These are phyloP conservation scores for Saccharomyces hybrid DNA, from an alignment of 1,139 yeast genomes.

Conservation along the genomic window DNA sequence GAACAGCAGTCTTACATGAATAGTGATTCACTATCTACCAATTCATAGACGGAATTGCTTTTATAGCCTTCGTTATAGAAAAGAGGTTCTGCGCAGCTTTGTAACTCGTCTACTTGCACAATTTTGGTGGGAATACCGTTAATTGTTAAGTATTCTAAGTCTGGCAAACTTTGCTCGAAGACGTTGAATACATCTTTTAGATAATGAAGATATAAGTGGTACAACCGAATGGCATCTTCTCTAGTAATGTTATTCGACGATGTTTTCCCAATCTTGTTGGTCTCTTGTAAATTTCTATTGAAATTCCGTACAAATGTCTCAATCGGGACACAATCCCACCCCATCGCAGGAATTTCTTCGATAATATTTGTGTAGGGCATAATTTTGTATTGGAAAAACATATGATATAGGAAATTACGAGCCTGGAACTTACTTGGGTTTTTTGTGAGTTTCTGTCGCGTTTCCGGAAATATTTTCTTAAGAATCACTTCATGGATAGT, in stretches of 20 bases:
- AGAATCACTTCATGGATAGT: slow-evolving; percentile 18
- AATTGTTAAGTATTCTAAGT: slow-evolving; percentile 19
- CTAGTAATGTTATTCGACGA: slow-evolving; percentile 7
- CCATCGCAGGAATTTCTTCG: slow-evolving; percentile 24
- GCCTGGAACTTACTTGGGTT: slow-evolving; percentile 18
- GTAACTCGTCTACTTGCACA: slow-evolving; percentile 21
- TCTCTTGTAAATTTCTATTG: slow-evolving; percentile 8
- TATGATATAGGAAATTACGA: slow-evolving; percentile 21
- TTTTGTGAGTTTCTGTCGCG: slow-evolving; percentile 15
- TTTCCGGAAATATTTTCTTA: slow-evolving; percentile 21
- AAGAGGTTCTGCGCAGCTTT: slow-evolving; percentile 25
- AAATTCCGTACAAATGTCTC: slow-evolving; percentile 17
- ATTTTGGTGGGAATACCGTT: slow-evolving; percentile 29
- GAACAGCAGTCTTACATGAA: slow-evolving; percentile 8
- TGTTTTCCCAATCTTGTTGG: slow-evolving; percentile 3
- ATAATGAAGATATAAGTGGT: slow-evolving; percentile 26
- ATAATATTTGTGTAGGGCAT: slow-evolving; percentile 25
- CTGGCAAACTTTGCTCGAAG: slow-evolving; percentile 20
- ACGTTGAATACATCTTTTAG: slow-evolving; percentile 24
- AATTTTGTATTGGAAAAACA: slow-evolving; percentile 25
- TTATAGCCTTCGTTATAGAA: slow-evolving; percentile 18
- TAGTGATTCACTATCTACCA: slow-evolving; percentile 25
- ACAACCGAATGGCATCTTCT: slow-evolving; percentile 19
- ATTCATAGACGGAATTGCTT: slow-evolving; percentile 27
- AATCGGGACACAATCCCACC: slow-evolving; percentile 20